Evolutionary conservation across 208 protist genomes (phyloP), one percentile per base, ranked within the genome.

Genomic region (Wallacemonas rigidus): DNA sequence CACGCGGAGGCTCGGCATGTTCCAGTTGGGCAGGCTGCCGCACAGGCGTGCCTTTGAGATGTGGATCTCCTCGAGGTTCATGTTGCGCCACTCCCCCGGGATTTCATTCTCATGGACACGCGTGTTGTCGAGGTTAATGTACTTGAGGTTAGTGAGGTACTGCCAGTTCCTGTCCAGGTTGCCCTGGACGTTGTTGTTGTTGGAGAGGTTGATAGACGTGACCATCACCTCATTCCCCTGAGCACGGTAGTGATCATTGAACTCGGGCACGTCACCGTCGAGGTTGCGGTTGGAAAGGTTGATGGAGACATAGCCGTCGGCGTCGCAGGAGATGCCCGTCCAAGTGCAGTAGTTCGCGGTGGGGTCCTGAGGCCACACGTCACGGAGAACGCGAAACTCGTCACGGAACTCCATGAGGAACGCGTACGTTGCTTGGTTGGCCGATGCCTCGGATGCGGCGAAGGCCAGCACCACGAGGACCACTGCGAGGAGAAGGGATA

Each of bases 21-120:
- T 72, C 71, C 71, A 80, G 64, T 61, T 58, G 48, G 76, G 76
- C 50, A 80, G 64, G 36, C 45, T 69, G 43, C 57, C 68, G 71
- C 76, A 80, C 41, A 76, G 67, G 67, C 62, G 71, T 11, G 71
- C 41, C 39, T 72, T 69, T 5, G 69, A 62, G 39, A 76, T 69
- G 43, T 73, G 55, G 9, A 62, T 44, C 7, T 17, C 69, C 26
- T 55, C 41, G 35, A 79, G 53, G 14, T 51, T 72, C 12, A 79
- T 79, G 55, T 54, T 55, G 57, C 61, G 67, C 75, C 75, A 79
- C 63, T 69, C 41, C 14, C 62, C 54, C 7, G 75, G 75, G 11
- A 79, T 9, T 15, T 7, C 1, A 55, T 58, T n/a, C n/a, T 56
- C 55, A 40, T 47, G 2, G 48, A 79, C 61, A 48, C 15, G 2